Evolutionary conservation across 1,284 basidiomycete genomes (phyloP).

Genomic region (Tilletia walkeri): DNA sequence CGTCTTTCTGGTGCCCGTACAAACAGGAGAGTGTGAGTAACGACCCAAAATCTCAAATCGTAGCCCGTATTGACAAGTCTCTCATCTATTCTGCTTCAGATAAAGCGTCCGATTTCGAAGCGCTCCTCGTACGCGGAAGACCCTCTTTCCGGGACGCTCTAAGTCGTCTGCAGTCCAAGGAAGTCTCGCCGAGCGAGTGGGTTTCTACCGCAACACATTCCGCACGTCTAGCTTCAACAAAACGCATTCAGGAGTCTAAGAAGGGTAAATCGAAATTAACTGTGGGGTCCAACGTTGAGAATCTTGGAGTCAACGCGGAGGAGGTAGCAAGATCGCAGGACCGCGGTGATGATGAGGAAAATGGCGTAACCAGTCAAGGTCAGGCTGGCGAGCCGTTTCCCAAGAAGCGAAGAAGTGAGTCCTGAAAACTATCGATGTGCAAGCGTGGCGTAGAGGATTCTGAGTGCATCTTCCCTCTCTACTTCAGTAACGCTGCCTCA

Average conservation of each 20-base stretch:
- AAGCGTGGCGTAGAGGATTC: no score
- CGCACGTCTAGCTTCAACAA: no score
- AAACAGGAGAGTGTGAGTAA: slow-evolving; percentile 29
- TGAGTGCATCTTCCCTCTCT: no score
- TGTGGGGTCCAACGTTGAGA: not conserved
- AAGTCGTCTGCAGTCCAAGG: slow-evolving; percentile 35
- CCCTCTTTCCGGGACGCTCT: slow-evolving; percentile 42
- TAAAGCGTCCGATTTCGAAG: slow-evolving; percentile 19
- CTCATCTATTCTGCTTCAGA: not conserved
- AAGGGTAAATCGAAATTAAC: no score
- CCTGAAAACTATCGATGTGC: no score
- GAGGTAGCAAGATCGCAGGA: not conserved
- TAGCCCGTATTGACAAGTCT: no score
- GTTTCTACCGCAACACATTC: slow-evolving; percentile 16
- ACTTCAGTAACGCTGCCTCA: slow-evolving; percentile 27
- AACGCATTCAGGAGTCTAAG: no score
- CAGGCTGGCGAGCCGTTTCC: not conserved
- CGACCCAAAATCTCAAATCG: no score
- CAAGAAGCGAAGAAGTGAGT: not conserved
- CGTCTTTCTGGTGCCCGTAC: slow-evolving; percentile 36
- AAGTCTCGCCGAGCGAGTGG: slow-evolving; percentile 43
- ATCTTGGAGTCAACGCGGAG: not conserved
- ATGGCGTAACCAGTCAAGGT: not conserved
- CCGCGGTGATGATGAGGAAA: not conserved
- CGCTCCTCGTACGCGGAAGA: slow-evolving; percentile 30